phyloP scores from a whole-genome alignment of 345 rosid species.

The Eucalyptus paniculata region DNA sequence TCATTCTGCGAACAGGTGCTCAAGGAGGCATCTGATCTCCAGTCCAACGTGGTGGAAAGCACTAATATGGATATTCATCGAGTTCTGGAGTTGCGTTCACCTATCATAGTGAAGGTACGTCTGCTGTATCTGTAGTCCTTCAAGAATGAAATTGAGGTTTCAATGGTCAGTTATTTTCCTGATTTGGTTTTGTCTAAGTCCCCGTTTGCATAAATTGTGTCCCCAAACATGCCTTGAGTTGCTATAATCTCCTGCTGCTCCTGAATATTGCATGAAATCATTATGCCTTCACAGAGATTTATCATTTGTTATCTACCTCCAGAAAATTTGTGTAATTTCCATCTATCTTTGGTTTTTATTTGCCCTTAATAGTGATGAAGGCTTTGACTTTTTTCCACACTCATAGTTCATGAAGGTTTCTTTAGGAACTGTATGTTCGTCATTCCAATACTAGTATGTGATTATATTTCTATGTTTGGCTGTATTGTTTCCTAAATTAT shows the following conservation, averaged over 20 bases:
- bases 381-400: background rate
- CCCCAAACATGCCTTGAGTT: background rate
- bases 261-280: background rate
- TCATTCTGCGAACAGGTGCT: conserved; percentile 88
- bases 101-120: conserved; percentile 79
- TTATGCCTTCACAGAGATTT: background rate
- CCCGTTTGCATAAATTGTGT: background rate
- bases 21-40: conserved; percentile 78
- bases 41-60: conserved; percentile 58
- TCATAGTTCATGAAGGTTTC: background rate
- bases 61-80: conserved; percentile 82
- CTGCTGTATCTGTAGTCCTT: background rate
- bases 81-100: conserved; percentile 84
- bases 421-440: background rate
- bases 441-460: background rate
- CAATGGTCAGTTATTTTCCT: background rate
- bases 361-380: background rate
- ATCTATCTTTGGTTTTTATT: background rate
- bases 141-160: background rate
- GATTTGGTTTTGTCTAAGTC: background rate
- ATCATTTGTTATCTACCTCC: background rate
- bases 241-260: background rate
- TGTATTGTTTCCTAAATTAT: background rate
- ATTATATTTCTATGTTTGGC: background rate
- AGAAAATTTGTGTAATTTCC: background rate